These are phyloP conservation scores for Sutorius eximius DNA, from an alignment of 1,284 basidiomycete genomes.

Conservation along the genomic window DNA sequence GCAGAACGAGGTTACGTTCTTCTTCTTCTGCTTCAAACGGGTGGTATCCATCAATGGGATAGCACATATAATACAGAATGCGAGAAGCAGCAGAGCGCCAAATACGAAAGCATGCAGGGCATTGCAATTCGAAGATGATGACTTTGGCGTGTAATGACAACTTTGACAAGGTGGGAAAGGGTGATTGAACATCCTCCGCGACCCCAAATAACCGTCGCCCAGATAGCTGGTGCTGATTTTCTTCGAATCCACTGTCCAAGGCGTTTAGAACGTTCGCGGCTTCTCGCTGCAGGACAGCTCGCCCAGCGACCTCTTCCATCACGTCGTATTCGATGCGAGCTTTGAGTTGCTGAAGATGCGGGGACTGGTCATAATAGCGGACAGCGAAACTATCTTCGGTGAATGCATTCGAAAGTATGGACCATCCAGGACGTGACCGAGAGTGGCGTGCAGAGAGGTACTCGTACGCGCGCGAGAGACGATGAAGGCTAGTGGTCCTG, in stretches of 20 bases:
- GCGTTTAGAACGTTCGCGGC: no score
- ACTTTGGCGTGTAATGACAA: neutral
- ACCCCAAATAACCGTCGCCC: no score
- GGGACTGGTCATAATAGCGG: constrained; percentile 5
- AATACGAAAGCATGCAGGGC: neutral
- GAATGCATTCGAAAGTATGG: constrained; percentile 18
- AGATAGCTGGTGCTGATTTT: no score
- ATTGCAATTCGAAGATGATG: constrained; percentile 8
- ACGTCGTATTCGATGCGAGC: neutral
- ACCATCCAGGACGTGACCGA: constrained; percentile 5
- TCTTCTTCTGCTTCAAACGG: neutral
- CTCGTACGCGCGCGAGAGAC: constrained; percentile 28
- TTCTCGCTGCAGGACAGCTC: neutral
- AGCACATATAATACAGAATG: neutral
- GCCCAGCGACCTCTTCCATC: neutral
- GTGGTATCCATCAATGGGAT: neutral
- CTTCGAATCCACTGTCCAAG: no score
- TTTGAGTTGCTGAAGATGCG: neutral
- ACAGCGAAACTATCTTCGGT: constrained; percentile 21
- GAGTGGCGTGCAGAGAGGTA: constrained; percentile 36
- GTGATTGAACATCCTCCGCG: neutral
- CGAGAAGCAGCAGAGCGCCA: constrained; percentile 5
- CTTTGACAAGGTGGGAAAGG: neutral
- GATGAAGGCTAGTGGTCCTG: constrained; percentile 26
- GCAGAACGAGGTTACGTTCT: neutral